Base-by-base conservation (phyloP, 805 yeast species). In the Gaillardinia entomophila region DNA sequence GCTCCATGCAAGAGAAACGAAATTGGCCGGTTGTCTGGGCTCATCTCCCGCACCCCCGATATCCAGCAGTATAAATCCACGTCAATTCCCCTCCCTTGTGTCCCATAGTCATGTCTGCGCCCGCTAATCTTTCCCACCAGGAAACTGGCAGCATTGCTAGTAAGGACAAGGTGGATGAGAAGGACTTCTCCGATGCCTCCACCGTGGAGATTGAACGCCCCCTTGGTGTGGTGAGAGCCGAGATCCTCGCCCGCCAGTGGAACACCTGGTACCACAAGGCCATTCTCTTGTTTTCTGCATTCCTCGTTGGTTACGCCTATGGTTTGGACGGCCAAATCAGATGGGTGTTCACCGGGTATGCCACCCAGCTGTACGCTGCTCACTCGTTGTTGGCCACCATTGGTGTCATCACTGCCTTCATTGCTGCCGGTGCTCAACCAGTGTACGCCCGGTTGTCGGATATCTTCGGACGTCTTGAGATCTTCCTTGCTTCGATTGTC, bases 401-500 rank as follows among this genome's bases (percentile, higher is more conserved):
- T 36, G 66, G 71, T 38, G 80, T 77, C 18, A 67, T 79, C 38
- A 66, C 68, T 34, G 60, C 73, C 19, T 82, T 80, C 25, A 68
- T 77, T 31, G 82, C 75, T 29, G 83, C 84, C 16, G 85, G 81
- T 12, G 68, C 82, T 3, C 82, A 77, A 48, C 77, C 82, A 3
- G 65, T 74, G 4, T 76, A 67, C 40, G 86, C 87, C 8, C 62
- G 83, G 42, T 55, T 80, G 24, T 69, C 82, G 7, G 85, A 80
- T 51, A 62, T 70, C n/a, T 78, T 77, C 47, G 88, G 88, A 12
- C 73, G 88, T 49, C 43, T 75, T 20, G 75, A 72, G 45, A 55
- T 78, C 32, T 46, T 75, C 14, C 26, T 72, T 13, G 50, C 70
- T 6, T 63, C 79, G 1, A 58, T 77, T 8, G 36, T 79, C 8